phyloP scores from a whole-genome alignment of 371 early-diverging fungal genomes.

The Mycotypha africana region DNA sequence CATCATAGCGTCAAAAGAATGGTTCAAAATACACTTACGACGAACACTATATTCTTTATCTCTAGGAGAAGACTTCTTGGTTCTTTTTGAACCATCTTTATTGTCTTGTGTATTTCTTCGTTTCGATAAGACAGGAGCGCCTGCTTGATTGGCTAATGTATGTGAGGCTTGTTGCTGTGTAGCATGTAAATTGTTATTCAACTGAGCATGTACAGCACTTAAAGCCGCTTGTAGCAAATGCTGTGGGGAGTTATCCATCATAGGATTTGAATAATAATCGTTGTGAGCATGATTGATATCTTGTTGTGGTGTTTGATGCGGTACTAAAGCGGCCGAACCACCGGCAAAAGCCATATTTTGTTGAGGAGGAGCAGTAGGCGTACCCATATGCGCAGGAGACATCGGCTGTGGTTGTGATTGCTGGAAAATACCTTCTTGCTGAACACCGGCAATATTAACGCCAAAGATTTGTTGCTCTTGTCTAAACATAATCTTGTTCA shows the following conservation, averaged over 20 bases:
- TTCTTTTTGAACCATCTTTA: slow-evolving; percentile 19
- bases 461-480: slow-evolving; percentile 44
- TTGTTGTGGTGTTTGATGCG: too few relatives aligned
- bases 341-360: slow-evolving; percentile 1
- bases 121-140: slow-evolving; percentile 5
- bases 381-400: not conserved
- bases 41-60: slow-evolving; percentile 41
- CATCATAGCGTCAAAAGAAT: not conserved
- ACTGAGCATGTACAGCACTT: slow-evolving; percentile 25
- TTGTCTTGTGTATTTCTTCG: slow-evolving; percentile 10
- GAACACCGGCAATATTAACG: slow-evolving; percentile 39
- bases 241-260: slow-evolving; percentile 29
- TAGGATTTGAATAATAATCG: slow-evolving; percentile 19
- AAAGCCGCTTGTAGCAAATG: slow-evolving; percentile 42
- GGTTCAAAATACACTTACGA: slow-evolving; percentile 23
- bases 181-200: slow-evolving; percentile 1
- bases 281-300: slow-evolving; percentile 14
- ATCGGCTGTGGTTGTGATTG: not conserved
- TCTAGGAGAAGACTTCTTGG: slow-evolving; percentile 35
- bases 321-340: too few relatives aligned
- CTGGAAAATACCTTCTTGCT: slow-evolving; percentile 29
- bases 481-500: slow-evolving; percentile 44
- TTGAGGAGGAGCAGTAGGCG: slow-evolving; percentile 1
- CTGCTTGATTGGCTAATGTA: not conserved
- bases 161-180: slow-evolving; percentile 9